phyloP scores from a whole-genome alignment of 306 rosid species.

The Vigna angularis region DNA sequence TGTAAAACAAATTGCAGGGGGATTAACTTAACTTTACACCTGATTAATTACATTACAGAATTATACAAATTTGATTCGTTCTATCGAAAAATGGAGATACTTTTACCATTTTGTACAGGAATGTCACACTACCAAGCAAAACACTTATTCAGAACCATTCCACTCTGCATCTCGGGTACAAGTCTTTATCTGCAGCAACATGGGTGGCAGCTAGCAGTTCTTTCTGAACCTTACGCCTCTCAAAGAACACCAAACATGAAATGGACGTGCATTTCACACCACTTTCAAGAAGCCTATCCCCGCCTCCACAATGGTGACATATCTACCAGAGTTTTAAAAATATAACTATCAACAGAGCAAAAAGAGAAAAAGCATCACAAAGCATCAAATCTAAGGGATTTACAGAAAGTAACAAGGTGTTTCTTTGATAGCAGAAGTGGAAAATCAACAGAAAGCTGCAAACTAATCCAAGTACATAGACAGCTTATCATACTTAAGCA shows the following conservation, averaged over 20 bases:
- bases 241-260: slow-evolving; percentile 82
- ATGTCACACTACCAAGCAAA: neutral
- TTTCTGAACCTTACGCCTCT: slow-evolving; percentile 87
- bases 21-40: slow-evolving; percentile 25
- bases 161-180: slow-evolving; percentile 72
- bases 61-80: slow-evolving; percentile 17
- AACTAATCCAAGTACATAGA: neutral
- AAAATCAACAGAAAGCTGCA: slow-evolving; percentile 23
- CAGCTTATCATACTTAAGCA: slow-evolving; percentile 7
- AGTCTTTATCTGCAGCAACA: slow-evolving; percentile 71
- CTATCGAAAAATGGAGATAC: neutral
- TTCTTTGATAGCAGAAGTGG: slow-evolving; percentile 19
- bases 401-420: neutral
- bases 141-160: slow-evolving; percentile 75
- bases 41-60: neutral
- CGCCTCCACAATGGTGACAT: slow-evolving; percentile 93
- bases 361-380: neutral
- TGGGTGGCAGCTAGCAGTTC: slow-evolving; percentile 71
- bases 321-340: slow-evolving; percentile 54
- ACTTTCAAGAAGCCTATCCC: slow-evolving; percentile 68
- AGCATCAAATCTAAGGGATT: slow-evolving; percentile 15
- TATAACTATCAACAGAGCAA: slow-evolving; percentile 8
- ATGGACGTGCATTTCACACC: slow-evolving; percentile 86
- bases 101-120: neutral
- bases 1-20: neutral